Evolutionary conservation across 176 grass and related monocot genomes (phyloP).

Genomic region (Carex myosuroides): DNA sequence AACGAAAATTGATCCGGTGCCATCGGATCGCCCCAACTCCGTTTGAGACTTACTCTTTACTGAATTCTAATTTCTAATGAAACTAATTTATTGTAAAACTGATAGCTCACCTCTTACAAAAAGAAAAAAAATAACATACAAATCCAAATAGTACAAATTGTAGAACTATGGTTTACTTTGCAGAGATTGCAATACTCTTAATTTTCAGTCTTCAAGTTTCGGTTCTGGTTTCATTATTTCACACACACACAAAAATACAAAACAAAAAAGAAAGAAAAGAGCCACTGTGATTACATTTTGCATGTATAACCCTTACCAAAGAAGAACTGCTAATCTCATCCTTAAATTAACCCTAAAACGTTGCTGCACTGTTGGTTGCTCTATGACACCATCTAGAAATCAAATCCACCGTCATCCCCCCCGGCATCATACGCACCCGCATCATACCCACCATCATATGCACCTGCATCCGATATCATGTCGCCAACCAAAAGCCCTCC

Average conservation of each 20-base stretch:
- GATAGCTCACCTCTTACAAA: too few relatives aligned
- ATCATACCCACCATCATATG: conserved; percentile 45
- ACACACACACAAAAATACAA: background rate
- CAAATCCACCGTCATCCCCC: conserved; percentile 8
- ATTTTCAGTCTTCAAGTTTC: background rate
- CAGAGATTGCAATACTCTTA: background rate
- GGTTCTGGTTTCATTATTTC: background rate
- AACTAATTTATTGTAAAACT: too few relatives aligned
- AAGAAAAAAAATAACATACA: too few relatives aligned
- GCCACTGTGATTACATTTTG: background rate
- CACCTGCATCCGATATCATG: conserved; percentile 38
- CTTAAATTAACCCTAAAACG: background rate
- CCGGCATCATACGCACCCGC: conserved; percentile 35
- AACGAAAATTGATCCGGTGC: too few relatives aligned
- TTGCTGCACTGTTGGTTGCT: background rate
- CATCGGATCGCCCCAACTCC: too few relatives aligned
- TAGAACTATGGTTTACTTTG: background rate
- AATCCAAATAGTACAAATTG: background rate
- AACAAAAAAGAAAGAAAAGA: background rate
- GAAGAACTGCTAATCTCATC: background rate
- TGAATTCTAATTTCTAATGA: too few relatives aligned
- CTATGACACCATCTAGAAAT: background rate
- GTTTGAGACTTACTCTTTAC: too few relatives aligned
- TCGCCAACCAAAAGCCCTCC: conserved; percentile 49
- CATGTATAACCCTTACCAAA: background rate